These are phyloP conservation scores for Cercophora sp. DNA, from an alignment of 495 filamentous ascomycete genomes.

Conservation along the genomic window DNA sequence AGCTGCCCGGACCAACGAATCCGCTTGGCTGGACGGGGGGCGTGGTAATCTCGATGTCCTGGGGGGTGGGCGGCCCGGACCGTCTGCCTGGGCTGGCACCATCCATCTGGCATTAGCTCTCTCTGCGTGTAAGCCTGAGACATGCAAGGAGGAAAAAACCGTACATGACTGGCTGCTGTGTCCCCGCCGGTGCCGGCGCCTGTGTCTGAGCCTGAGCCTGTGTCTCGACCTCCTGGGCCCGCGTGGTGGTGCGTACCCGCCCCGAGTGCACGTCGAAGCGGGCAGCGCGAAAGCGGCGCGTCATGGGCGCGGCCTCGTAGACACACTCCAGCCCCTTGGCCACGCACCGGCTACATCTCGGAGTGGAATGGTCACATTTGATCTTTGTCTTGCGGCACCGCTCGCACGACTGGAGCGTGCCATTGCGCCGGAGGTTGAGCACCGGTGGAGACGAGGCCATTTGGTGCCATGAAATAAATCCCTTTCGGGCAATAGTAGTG, in stretches of 20 bases:
- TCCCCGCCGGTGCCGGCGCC: too few species aligned
- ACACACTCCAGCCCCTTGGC: slow-evolving; percentile 5
- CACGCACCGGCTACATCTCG: slow-evolving; percentile 10
- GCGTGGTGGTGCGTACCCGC: slow-evolving; percentile 3
- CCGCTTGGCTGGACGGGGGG: slow-evolving; percentile 9
- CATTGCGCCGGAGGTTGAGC: slow-evolving; percentile 7
- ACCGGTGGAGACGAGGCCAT: not conserved
- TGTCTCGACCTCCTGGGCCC: slow-evolving; percentile 1
- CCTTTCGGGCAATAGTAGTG: too few species aligned
- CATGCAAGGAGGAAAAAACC: not conserved
- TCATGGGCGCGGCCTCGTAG: slow-evolving; percentile 10
- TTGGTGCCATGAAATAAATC: too few species aligned
- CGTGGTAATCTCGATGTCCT: slow-evolving; percentile 11
- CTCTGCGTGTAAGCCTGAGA: too few species aligned
- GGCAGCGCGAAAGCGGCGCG: slow-evolving; percentile 8
- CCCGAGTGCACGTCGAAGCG: slow-evolving; percentile 8
- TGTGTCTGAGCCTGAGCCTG: not conserved
- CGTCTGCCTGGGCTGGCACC: too few species aligned
- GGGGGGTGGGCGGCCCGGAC: not conserved
- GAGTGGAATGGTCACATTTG: slow-evolving; percentile 16
- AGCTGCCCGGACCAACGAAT: slow-evolving; percentile 13
- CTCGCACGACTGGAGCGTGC: slow-evolving; percentile 12
- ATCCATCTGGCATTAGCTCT: too few species aligned
- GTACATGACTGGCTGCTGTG: not conserved
- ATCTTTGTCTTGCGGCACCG: slow-evolving; percentile 11